Conservation (phyloP, 352 stramenopile genomes). For the Phytophthora megakarya region DNA sequence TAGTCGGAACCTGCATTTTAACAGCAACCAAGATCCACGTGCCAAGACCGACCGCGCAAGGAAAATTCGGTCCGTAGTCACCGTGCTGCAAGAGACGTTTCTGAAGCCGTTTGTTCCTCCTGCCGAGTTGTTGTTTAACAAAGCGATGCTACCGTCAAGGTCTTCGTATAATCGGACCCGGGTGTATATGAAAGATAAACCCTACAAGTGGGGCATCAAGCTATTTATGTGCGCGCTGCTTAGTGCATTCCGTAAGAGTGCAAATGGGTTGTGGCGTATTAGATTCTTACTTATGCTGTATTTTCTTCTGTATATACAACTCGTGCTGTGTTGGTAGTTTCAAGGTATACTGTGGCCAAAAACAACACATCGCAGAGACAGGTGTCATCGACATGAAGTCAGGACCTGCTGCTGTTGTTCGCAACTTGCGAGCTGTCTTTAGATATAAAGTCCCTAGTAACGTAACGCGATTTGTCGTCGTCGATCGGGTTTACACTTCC, state of each 20-base stretch:
- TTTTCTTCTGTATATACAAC: conserved; percentile 10
- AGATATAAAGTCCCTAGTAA: not conserved
- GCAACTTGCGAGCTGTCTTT: conserved; percentile 11
- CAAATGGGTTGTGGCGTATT: too few relatives aligned
- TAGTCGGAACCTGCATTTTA: conserved; percentile 16
- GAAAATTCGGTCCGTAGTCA: conserved; percentile 12
- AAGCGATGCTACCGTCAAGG: conserved; percentile 15
- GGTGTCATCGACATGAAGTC: conserved; percentile 9
- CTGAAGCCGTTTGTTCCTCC: not conserved
- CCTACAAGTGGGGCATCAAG: conserved; percentile 14
- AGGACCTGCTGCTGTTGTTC: conserved; percentile 12
- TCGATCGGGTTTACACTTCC: conserved; percentile 17
- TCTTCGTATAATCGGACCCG: conserved; percentile 9
- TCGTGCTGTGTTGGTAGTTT: conserved; percentile 1
- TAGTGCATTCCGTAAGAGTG: conserved; percentile 7
- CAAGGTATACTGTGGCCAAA: conserved; percentile 12
- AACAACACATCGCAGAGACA: conserved; percentile 1
- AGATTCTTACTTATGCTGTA: conserved; percentile 1
- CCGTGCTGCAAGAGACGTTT: conserved; percentile 1
- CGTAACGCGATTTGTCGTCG: conserved; percentile 2
- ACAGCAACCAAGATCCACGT: conserved; percentile 8
- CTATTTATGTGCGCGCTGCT: conserved; percentile 7
- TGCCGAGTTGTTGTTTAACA: conserved; percentile 1
- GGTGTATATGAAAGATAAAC: conserved; percentile 20
- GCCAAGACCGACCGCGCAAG: conserved; percentile 2